Conservation (phyloP, 176 grass and related monocot species). For the Musa acuminata region DNA sequence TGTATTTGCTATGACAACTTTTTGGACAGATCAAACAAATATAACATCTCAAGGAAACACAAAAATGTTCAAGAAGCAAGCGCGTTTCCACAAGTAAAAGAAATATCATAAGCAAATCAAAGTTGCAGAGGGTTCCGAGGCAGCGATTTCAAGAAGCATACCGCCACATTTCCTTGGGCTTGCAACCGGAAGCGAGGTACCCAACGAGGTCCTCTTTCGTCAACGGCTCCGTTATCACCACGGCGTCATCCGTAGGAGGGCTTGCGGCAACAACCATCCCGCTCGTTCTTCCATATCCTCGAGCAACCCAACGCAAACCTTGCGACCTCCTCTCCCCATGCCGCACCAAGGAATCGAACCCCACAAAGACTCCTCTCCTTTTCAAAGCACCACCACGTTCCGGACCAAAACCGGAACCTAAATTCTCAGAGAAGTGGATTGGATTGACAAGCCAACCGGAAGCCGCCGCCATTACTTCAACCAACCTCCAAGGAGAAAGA, state of each 20-base stretch:
- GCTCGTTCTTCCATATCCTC: not conserved
- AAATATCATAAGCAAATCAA: too few relatives aligned
- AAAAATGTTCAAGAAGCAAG: too few relatives aligned
- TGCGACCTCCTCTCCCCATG: not conserved
- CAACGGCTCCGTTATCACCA: slow-evolving; percentile 60
- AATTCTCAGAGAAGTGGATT: not conserved
- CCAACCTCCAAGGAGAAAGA: too few relatives aligned
- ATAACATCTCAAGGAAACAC: too few relatives aligned
- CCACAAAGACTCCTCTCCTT: too few relatives aligned
- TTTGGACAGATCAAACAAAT: too few relatives aligned
- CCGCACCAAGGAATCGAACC: not conserved
- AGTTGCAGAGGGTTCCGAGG: too few relatives aligned
- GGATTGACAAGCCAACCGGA: too few relatives aligned
- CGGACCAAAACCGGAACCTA: not conserved
- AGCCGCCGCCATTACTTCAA: too few relatives aligned
- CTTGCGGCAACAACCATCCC: slow-evolving; percentile 44
- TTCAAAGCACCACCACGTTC: not conserved
- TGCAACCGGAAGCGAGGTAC: slow-evolving; percentile 85
- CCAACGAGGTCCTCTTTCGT: slow-evolving; percentile 83
- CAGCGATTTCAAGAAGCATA: slow-evolving; percentile 8
- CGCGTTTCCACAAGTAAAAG: too few relatives aligned
- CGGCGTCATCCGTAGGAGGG: slow-evolving; percentile 77
- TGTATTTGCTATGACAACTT: too few relatives aligned
- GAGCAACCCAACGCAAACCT: not conserved
- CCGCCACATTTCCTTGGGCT: slow-evolving; percentile 83